These are phyloP conservation scores for Musa balbisiana DNA, from an alignment of 202 grass and related monocot genomes.

Conservation along the genomic window DNA sequence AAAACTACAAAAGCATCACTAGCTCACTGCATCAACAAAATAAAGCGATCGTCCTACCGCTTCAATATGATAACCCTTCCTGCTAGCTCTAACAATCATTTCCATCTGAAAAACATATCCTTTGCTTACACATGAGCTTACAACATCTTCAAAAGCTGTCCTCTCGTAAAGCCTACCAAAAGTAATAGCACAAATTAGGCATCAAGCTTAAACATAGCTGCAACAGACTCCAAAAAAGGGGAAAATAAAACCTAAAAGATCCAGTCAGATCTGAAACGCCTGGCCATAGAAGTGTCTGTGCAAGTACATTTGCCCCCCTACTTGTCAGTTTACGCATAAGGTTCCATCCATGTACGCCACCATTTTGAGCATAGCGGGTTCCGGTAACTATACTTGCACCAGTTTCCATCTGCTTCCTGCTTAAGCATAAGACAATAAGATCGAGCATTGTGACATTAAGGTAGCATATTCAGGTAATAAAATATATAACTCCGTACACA, in stretches of 20 bases:
- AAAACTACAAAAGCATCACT: not conserved
- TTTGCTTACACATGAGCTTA: constrained; percentile 92
- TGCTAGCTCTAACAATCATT: constrained; percentile 95
- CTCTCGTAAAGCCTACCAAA: constrained; percentile 70
- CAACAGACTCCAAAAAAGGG: not conserved
- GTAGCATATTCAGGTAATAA: not conserved
- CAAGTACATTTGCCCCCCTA: constrained; percentile 97
- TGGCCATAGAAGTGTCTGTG: constrained; percentile 81
- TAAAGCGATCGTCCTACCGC: constrained; percentile 33
- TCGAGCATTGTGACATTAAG: not conserved
- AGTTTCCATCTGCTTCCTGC: constrained; percentile 78
- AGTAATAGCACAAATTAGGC: not conserved
- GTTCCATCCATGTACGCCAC: constrained; percentile 96
- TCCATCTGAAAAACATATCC: constrained; percentile 99
- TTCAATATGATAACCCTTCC: constrained; percentile 76
- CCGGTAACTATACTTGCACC: constrained; percentile 79
- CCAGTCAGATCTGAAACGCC: constrained; percentile 90
- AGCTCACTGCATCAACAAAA: not conserved
- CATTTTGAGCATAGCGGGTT: constrained; percentile 78
- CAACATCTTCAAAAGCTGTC: constrained; percentile 72
- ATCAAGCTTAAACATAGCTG: no score
- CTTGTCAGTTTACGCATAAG: constrained; percentile 92
- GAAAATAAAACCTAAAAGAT: constrained; percentile 49
- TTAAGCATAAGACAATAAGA: constrained; percentile 6
- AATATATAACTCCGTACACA: not conserved